A percentile compares a stretch with the other conserved stretches of the same genome.
phyloP scores from a whole-genome alignment of 129 eudicot genomes.

The Flaveria ramosissima region DNA sequence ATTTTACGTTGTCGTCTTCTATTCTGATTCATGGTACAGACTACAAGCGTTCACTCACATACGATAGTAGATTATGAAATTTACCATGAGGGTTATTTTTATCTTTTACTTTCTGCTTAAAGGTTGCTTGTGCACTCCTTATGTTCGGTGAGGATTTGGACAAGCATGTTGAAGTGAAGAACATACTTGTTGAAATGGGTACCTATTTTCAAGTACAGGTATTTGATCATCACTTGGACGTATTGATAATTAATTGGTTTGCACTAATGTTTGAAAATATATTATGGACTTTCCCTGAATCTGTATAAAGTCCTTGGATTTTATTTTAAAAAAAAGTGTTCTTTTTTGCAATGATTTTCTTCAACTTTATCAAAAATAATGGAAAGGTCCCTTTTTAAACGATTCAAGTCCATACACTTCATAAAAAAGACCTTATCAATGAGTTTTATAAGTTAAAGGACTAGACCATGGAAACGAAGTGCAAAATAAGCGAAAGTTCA shows the following conservation, averaged over 20 bases:
- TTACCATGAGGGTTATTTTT: background rate
- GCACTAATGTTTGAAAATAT: background rate
- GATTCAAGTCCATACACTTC: background rate
- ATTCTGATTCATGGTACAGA: slow-evolving; percentile 13
- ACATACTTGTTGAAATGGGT: slow-evolving; percentile 83
- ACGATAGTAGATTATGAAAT: slow-evolving; percentile 11
- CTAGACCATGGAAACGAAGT: background rate
- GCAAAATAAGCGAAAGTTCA: background rate
- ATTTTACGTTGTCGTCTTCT: background rate
- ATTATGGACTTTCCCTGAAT: background rate
- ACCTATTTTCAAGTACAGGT: slow-evolving; percentile 93
- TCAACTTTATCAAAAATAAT: background rate
- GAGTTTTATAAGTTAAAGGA: background rate
- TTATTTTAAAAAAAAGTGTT: background rate
- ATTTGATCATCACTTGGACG: slow-evolving; percentile 18
- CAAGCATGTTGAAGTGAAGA: slow-evolving; percentile 64
- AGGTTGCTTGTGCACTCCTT: slow-evolving; percentile 89
- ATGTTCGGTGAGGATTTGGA: slow-evolving; percentile 77
- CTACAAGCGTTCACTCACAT: background rate
- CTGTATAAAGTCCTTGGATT: background rate
- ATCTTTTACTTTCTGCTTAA: slow-evolving; percentile 7
- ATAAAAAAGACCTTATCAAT: background rate
- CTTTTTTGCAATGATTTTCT: background rate
- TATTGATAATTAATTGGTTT: slow-evolving; percentile 1
- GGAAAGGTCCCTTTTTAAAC: background rate